Conservation (phyloP, 768 basidiomycete species). For the Gloeostereum incarnatum region DNA sequence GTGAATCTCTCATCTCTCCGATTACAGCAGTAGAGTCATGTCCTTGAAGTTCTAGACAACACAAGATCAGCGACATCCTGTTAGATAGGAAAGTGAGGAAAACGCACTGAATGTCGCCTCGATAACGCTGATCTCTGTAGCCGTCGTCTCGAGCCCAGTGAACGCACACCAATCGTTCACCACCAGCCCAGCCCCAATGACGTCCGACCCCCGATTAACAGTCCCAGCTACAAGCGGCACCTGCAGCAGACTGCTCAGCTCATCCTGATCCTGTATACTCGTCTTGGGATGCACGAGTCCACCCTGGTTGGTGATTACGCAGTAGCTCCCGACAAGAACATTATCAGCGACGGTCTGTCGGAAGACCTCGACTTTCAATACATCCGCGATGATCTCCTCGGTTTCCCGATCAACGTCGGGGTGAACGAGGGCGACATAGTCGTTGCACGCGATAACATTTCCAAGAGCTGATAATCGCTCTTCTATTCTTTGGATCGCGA, state of each 20-base stretch:
- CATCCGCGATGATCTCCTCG: conserved; percentile 99
- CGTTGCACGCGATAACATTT: conserved; percentile 98
- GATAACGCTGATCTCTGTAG: conserved; percentile 96
- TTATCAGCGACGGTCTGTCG: conserved; percentile 95
- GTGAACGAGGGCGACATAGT: conserved; percentile 97
- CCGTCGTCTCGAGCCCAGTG: conserved; percentile 98
- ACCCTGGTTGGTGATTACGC: conserved; percentile 92
- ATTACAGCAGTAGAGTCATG: conserved; percentile 76
- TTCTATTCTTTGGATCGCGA: conserved; percentile 93
- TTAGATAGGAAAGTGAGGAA: conserved; percentile 1
- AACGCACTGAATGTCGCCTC: conserved; percentile 93
- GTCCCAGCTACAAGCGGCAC: conserved; percentile 96
- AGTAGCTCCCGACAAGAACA: conserved; percentile 94
- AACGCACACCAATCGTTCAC: conserved; percentile 99
- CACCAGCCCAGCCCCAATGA: conserved; percentile 93
- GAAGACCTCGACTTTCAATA: conserved; percentile 98
- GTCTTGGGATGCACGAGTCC: conserved; percentile 98
- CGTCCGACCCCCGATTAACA: conserved; percentile 96
- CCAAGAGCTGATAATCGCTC: conserved; percentile 96
- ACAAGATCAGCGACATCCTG: conserved; percentile 5
- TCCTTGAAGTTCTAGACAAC: conserved; percentile 68
- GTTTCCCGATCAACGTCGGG: conserved; percentile 98
- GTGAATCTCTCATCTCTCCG: conserved; percentile 84
- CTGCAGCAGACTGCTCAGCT: conserved; percentile 88
- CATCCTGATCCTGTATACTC: conserved; percentile 94